These are phyloP conservation scores for Dichotomopilus funicola DNA, from an alignment of 2,329 filamentous ascomycete species.

Conservation along the genomic window DNA sequence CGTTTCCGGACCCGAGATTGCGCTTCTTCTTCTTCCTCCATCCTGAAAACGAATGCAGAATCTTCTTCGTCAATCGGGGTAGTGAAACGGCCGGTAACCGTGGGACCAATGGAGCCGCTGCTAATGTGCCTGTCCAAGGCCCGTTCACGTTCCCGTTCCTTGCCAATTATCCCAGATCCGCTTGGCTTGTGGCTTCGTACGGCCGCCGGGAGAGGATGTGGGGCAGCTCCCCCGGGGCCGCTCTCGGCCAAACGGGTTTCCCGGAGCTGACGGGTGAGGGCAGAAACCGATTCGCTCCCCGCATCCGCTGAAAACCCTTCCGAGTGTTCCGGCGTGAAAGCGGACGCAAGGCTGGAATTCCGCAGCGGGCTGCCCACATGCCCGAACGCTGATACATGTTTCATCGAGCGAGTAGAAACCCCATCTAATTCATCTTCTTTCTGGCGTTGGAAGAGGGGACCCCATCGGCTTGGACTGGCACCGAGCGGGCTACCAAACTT, in stretches of 20 bases:
- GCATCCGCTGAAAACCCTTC: slow-evolving; percentile 37
- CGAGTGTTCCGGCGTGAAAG: slow-evolving; percentile 36
- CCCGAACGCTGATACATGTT: slow-evolving; percentile 52
- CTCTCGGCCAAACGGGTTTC: slow-evolving; percentile 49
- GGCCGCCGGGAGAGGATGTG: slow-evolving; percentile 45
- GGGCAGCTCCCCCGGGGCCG: slow-evolving; percentile 36
- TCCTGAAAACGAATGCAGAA: slow-evolving; percentile 56
- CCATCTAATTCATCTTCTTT: slow-evolving; percentile 46
- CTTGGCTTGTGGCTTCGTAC: slow-evolving; percentile 37
- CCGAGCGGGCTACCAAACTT: slow-evolving; percentile 57
- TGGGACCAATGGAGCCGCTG: slow-evolving; percentile 51
- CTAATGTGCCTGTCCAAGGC: slow-evolving; percentile 53
- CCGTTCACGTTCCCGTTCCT: slow-evolving; percentile 33
- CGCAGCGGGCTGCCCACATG: slow-evolving; percentile 61
- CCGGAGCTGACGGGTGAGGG: slow-evolving; percentile 56
- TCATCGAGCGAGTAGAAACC: slow-evolving; percentile 27
- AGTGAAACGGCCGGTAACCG: slow-evolving; percentile 50
- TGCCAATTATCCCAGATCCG: slow-evolving; percentile 32
- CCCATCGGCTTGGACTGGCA: slow-evolving; percentile 56
- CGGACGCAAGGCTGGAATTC: slow-evolving; percentile 54
- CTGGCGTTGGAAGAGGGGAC: slow-evolving; percentile 53
- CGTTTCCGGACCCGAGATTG: slow-evolving; percentile 43
- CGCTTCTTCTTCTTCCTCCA: slow-evolving; percentile 56
- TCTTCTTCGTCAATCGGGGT: slow-evolving; percentile 62
- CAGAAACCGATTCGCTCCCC: slow-evolving; percentile 47